Conservation (phyloP, 345 rosid genomes). For the Brassica carinata region DNA sequence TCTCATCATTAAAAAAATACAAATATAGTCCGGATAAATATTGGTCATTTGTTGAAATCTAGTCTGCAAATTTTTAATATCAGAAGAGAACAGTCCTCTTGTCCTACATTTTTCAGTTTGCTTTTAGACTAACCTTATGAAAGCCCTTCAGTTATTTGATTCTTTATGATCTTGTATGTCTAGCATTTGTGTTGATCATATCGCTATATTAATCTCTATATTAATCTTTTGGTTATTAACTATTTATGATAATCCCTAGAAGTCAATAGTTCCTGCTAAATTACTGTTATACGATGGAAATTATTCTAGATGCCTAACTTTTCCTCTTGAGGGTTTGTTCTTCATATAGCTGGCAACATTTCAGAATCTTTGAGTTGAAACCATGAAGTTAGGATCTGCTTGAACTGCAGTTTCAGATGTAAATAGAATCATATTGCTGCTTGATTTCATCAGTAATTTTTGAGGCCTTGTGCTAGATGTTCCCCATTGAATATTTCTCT, state of each 20-base stretch:
- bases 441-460: background rate
- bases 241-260: background rate
- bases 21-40: too few species aligned
- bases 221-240: background rate
- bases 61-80: too few species aligned
- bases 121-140: background rate
- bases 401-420: background rate
- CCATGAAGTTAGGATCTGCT: background rate
- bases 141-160: background rate
- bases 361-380: background rate
- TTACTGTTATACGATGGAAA: background rate
- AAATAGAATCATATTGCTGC: background rate
- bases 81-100: background rate
- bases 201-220: conserved; percentile 49
- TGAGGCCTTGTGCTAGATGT: background rate
- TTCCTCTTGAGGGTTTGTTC: background rate
- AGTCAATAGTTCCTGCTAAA: background rate
- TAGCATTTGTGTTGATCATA: conserved; percentile 43
- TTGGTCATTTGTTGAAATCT: too few species aligned
- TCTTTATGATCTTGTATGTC: background rate
- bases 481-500: background rate
- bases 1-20: too few species aligned
- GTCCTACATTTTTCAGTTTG: background rate
- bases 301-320: background rate
- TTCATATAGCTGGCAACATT: background rate